Base-by-base conservation (phyloP, 306 rosid genomes). In the Quercus engelmannii region DNA sequence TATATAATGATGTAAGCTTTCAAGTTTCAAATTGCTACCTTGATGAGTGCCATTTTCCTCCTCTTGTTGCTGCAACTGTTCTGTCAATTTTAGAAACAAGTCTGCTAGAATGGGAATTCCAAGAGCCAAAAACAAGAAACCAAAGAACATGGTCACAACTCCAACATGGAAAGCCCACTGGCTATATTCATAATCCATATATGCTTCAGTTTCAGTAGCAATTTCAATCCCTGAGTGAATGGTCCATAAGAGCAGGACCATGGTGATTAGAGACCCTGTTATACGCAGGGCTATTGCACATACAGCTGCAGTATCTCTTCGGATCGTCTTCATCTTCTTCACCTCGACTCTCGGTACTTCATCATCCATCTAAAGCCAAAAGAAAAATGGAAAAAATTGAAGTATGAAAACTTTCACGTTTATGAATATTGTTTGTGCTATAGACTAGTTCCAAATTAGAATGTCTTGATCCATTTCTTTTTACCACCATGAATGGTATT, bases 41-140 rank as follows among this genome's bases (percentile, higher is more conserved):
- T 78, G 81, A 70, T 55, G 81, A 71, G 31, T 77, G 55, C 51
- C 64, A 55, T 75, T 74, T 76, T 80, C 83, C 30, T 84, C 83
- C 30, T 84, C 84, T 5, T 80, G 92, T 57, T 51, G 76, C 33
- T 51, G 86, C 62, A 88, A 18, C 78, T 83, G 89, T 72, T 85
- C 80, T 8, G 82, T 82, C 81, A 88, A 81, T 61, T 77, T 81
- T 13, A 85, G 77, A 64, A 82, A 75, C 83, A 91, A 80, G 72
- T 88, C 85, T 1, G 84, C 82, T 20, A 91, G 77, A 41, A 91
- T 82, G 71, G 93, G 93, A 71, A 91, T 69, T 73, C 93, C 92
- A 15, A 81, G 72, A 28, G 61, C 82, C 61, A 86, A 41, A 69
- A 91, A 85, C 64, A 89, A 14, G 17, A 49, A 49, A 49, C 54